phyloP scores from a whole-genome alignment of 768 basidiomycete genomes.

The Daedaleopsis nitida region DNA sequence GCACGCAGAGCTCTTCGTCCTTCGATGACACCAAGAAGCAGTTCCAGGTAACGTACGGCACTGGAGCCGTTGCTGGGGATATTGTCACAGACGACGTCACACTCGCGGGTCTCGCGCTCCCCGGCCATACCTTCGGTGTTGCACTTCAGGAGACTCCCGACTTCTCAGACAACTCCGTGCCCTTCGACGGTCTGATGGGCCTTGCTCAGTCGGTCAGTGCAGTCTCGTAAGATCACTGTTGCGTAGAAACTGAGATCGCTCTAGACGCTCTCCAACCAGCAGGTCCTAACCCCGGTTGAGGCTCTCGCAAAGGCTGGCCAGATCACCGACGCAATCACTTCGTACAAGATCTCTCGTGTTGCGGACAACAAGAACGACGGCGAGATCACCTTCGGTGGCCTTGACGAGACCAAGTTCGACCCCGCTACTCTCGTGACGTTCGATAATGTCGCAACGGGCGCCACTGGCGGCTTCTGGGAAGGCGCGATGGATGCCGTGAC shows the following conservation, averaged over 20 bases:
- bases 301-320: conserved; percentile 58
- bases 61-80: conserved; percentile 65
- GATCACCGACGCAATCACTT: conserved; percentile 66
- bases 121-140: conserved; percentile 68
- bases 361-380: conserved; percentile 73
- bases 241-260: background rate
- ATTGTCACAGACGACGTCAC: conserved; percentile 64
- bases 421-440: conserved; percentile 56
- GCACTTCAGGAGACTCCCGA: conserved; percentile 59
- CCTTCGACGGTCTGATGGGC: conserved; percentile 80
- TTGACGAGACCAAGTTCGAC: conserved; percentile 73
- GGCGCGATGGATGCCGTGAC: conserved; percentile 58
- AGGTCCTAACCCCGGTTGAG: conserved; percentile 70
- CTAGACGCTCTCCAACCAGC: conserved; percentile 65
- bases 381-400: conserved; percentile 79
- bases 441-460: conserved; percentile 54
- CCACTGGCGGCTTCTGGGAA: conserved; percentile 76
- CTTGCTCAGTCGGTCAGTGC: conserved; percentile 62
- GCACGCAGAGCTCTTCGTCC: conserved; percentile 57
- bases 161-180: conserved; percentile 50
- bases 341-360: conserved; percentile 79
- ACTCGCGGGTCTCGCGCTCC: conserved; percentile 62
- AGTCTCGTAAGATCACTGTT: conserved; percentile 23
- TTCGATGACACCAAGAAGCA: conserved; percentile 53
- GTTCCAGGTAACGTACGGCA: conserved; percentile 70